Evolutionary conservation across 139 green algal genomes (phyloP).

Genomic region (Volvox reticuliferus): DNA sequence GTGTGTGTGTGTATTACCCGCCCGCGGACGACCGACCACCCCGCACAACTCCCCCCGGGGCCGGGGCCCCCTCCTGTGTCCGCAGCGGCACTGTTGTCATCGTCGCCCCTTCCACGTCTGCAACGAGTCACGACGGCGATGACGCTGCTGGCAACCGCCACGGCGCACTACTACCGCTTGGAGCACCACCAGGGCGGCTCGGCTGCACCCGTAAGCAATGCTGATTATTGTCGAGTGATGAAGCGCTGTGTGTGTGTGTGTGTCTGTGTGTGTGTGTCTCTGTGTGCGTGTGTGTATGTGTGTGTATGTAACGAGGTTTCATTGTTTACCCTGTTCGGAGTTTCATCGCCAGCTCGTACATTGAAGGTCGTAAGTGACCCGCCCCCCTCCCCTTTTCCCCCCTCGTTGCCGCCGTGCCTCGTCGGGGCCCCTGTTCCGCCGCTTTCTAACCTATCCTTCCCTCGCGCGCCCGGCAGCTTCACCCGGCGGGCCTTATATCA

Average conservation of each 20-base stretch:
- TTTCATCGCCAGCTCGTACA: neutral
- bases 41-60: neutral
- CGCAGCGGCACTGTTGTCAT: conserved; percentile 36
- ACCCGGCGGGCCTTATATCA: neutral
- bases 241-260: neutral
- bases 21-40: neutral
- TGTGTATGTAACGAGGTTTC: neutral
- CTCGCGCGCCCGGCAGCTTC: neutral
- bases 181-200: neutral
- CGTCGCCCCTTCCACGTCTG: conserved; percentile 54
- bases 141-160: conserved; percentile 27
- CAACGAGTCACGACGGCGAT: conserved; percentile 21
- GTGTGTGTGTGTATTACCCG: neutral
- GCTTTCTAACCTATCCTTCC: neutral
- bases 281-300: neutral
- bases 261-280: neutral
- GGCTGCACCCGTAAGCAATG: neutral
- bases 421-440: neutral
- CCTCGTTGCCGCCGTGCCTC: neutral
- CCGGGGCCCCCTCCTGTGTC: neutral
- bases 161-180: neutral
- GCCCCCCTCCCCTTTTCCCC: neutral
- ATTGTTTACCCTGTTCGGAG: neutral
- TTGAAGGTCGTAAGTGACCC: neutral
- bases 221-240: neutral